phyloP scores from a whole-genome alignment of 2,329 filamentous ascomycete genomes.

The Fusarium sororula region DNA sequence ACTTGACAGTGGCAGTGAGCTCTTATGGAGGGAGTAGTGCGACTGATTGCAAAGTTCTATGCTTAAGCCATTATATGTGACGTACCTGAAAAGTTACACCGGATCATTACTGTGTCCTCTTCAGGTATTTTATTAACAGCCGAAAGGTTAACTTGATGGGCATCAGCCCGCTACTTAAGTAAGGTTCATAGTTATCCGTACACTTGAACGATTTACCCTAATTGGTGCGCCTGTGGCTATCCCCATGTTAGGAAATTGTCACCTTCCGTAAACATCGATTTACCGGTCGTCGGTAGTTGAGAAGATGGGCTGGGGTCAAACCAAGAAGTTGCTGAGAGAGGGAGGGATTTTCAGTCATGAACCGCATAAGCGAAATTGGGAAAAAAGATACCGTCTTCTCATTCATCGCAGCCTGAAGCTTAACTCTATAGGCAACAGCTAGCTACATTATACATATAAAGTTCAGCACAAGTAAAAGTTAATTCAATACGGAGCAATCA shows the following conservation, averaged over 20 bases:
- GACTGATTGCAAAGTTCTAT: not conserved
- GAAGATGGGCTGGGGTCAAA: not conserved
- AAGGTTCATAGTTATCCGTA: not conserved
- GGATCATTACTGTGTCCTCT: not conserved
- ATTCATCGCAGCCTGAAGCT: too few species aligned
- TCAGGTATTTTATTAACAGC: not conserved
- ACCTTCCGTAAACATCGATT: not conserved
- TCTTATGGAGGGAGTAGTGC: not conserved
- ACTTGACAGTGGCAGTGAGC: not conserved
- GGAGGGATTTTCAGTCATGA: not conserved
- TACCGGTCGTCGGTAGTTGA: too few species aligned
- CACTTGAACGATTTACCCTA: not conserved
- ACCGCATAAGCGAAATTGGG: not conserved
- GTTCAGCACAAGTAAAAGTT: not conserved
- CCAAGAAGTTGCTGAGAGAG: not conserved
- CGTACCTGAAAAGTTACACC: too few species aligned
- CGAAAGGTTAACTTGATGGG: not conserved
- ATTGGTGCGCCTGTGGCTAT: not conserved
- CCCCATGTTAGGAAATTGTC: too few species aligned
- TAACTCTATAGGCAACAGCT: too few species aligned
- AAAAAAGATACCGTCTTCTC: too few species aligned
- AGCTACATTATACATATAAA: too few species aligned
- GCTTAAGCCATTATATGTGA: not conserved
- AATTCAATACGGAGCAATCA: too few species aligned
- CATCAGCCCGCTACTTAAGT: not conserved